Percentiles rank a stretch among this genome's conserved stretches.
phyloP scores from a whole-genome alignment of 306 rosid species.

The Sindora glabra region DNA sequence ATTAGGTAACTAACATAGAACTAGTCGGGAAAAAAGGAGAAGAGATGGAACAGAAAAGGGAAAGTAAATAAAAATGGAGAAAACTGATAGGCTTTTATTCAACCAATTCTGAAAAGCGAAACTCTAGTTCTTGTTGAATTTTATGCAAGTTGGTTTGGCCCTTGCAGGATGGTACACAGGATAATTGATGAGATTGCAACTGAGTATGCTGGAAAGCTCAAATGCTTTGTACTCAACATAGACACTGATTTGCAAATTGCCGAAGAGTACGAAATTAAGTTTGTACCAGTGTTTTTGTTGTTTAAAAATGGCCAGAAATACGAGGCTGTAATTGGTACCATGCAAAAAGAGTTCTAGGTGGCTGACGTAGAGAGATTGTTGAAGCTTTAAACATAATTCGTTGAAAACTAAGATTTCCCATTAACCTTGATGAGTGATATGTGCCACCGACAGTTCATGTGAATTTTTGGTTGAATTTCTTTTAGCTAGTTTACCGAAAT shows the following conservation, averaged over 20 bases:
- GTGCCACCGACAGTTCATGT: slow-evolving; percentile 3
- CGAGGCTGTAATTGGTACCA: slow-evolving; percentile 79
- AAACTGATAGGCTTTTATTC: no score
- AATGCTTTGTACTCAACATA: slow-evolving; percentile 70
- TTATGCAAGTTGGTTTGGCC: slow-evolving; percentile 93
- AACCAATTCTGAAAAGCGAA: slow-evolving; percentile 52
- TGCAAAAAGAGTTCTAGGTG: slow-evolving; percentile 90
- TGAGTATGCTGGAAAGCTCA: slow-evolving; percentile 66
- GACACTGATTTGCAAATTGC: slow-evolving; percentile 63
- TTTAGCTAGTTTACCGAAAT: not conserved
- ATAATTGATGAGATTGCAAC: slow-evolving; percentile 67
- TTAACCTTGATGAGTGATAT: slow-evolving; percentile 1
- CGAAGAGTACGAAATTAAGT: slow-evolving; percentile 73
- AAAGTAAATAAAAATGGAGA: no score
- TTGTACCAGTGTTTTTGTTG: slow-evolving; percentile 82
- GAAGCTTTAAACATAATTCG: slow-evolving; percentile 25
- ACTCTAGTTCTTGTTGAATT: slow-evolving; percentile 80
- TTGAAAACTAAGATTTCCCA: not conserved
- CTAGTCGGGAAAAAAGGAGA: no score
- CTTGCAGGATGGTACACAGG: slow-evolving; percentile 91
- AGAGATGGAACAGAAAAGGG: no score
- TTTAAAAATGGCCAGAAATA: slow-evolving; percentile 76
- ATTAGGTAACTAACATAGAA: no score
- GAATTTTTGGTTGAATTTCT: slow-evolving; percentile 18
- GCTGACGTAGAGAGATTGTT: slow-evolving; percentile 76